phyloP scores from a whole-genome alignment of 73 alveolate species.

The Paraurostyla sp. region DNA sequence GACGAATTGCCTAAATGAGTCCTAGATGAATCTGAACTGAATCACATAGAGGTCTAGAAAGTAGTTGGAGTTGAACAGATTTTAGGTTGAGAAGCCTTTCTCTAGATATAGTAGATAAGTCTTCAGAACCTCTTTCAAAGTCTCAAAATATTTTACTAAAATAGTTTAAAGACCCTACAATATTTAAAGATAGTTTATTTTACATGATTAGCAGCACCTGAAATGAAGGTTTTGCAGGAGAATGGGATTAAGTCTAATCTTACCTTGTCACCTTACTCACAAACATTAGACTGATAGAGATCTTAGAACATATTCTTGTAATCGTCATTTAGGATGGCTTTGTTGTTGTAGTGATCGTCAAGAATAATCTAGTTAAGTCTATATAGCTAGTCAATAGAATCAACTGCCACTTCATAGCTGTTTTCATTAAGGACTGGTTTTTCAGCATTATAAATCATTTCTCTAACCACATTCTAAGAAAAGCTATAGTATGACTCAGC shows the following conservation, averaged over 20 bases:
- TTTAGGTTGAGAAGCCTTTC: neutral
- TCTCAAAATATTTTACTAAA: constrained; percentile 54
- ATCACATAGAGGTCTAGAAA: constrained; percentile 33
- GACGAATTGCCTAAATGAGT: constrained; percentile 33
- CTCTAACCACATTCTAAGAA: constrained; percentile 46
- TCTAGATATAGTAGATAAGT: constrained; percentile 15
- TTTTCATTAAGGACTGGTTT: constrained; percentile 37
- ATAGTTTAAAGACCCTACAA: constrained; percentile 63
- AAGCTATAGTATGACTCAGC: constrained; percentile 58
- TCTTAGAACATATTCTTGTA: constrained; percentile 25
- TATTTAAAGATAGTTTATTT: neutral
- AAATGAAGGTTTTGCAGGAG: constrained; percentile 30
- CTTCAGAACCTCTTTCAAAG: constrained; percentile 21
- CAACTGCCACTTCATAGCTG: constrained; percentile 46
- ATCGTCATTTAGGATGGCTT: constrained; percentile 23
- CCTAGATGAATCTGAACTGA: constrained; percentile 47
- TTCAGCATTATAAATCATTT: constrained; percentile 39
- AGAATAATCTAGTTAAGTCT: constrained; percentile 3
- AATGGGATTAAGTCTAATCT: neutral
- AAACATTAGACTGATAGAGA: neutral
- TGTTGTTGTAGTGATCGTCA: constrained; percentile 24
- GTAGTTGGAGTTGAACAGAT: constrained; percentile 18
- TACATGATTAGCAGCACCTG: constrained; percentile 56
- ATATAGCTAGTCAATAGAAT: constrained; percentile 32
- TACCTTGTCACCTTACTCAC: neutral